Evolutionary conservation across 169 alveolate species (phyloP).

Genomic region (Plasmodium billcollinsi): DNA sequence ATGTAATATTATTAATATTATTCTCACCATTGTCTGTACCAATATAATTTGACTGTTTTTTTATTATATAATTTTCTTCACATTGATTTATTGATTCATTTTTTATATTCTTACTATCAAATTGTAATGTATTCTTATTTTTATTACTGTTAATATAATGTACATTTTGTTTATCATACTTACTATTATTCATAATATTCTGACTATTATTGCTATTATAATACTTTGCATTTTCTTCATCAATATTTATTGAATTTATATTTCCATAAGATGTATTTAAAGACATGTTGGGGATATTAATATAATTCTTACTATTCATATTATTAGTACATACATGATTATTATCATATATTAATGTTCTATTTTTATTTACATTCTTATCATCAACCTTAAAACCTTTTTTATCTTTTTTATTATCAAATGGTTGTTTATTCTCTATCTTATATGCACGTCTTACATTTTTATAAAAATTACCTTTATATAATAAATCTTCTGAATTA

Average conservation of each 20-base stretch:
- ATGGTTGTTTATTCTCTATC: not conserved
- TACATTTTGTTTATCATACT: not conserved
- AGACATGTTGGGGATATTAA: not conserved
- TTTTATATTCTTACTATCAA: not conserved
- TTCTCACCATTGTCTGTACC: not conserved
- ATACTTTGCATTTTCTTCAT: not conserved
- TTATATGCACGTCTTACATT: conserved; percentile 7
- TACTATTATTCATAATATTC: conserved; percentile 1
- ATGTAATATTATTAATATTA: not conserved
- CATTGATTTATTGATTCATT: not conserved
- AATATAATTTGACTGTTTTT: not conserved
- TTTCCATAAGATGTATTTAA: not conserved
- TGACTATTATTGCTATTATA: not conserved
- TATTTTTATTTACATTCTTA: not conserved
- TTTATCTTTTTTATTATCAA: not conserved
- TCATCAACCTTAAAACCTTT: not conserved
- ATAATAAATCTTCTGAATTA: conserved; percentile 58
- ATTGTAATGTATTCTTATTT: not conserved
- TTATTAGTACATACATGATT: not conserved
- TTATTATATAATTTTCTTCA: not conserved
- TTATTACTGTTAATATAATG: not conserved
- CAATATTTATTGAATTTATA: not conserved
- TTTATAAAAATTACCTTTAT: conserved; percentile 11
- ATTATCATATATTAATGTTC: not conserved
- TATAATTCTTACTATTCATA: not conserved